Base-by-base conservation (phyloP, 106 monocot species). In the Iris macrosiphon region DNA sequence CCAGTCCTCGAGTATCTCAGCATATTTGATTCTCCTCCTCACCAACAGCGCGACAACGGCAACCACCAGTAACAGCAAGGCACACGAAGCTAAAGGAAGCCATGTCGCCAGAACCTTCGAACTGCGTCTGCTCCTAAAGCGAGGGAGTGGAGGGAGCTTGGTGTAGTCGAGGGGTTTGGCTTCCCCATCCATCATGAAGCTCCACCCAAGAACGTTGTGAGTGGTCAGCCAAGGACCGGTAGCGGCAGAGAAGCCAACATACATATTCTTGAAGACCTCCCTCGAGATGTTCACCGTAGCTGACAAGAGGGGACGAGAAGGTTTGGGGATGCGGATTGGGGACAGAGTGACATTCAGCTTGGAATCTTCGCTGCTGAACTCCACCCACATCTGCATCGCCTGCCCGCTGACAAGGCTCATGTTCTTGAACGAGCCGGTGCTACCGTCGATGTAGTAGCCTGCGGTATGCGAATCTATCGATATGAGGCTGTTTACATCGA, bases 241-340 rank as follows among this genome's bases (percentile, higher is more conserved):
- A 0, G 75, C 20, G 7, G 75, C 32, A 33, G 75, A 48, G 40
- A 69, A 75, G 18, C 75, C 69, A 0, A 69, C 49, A 27, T 58
- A 58, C 75, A 58, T 63, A 18, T 45, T 24, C 3, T 75, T 68
- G 0, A 54, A 10, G 4, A 75, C 23, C 19, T 68, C 20, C 7
- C 14, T 17, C 1, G 75, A 69, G 17, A 75, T 68, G 28, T 75
- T 37, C 15, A 39, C 12, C 11, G 15, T 23, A 12, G 30, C 10
- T 1, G 75, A 69, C 9, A 75, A 17, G 14, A 75, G 41, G 2
- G 75, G 69, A 21, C 19, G 52, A 3, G 2, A 23, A 11, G 75
- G 75, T 40, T 75, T 68, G 25, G 69, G 4, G 5, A 21, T 39
- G 10, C 21, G 19, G 4, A 69, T 4, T 1, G 63, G 57, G 33